A percentile compares a stretch with the other conserved stretches of the same genome.
Evolutionary conservation across 345 rosid genomes (phyloP).

Genomic region (Theobroma cacao): DNA sequence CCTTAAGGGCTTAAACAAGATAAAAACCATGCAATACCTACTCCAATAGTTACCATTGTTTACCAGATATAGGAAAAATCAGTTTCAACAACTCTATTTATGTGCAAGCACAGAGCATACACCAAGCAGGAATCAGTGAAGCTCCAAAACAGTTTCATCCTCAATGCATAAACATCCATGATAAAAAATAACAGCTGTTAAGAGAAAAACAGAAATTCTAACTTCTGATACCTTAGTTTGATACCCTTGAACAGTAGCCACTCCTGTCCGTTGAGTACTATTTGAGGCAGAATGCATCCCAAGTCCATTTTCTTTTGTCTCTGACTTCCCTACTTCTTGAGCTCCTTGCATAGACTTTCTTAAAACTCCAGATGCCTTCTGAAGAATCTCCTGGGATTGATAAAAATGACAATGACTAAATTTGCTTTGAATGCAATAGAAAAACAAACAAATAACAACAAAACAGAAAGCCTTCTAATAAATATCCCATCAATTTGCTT

Average conservation of each 20-base stretch:
- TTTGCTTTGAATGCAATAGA: background rate
- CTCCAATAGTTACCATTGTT: background rate
- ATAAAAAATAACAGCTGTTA: background rate
- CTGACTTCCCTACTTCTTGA: constrained; percentile 40
- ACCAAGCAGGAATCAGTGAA: background rate
- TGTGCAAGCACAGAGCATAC: background rate
- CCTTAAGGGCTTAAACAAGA: background rate
- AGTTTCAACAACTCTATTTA: background rate
- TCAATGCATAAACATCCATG: background rate
- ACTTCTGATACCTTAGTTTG: constrained; percentile 39
- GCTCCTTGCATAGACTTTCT: constrained; percentile 45
- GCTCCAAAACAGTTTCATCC: background rate
- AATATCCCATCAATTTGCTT: background rate
- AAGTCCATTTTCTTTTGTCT: constrained; percentile 32
- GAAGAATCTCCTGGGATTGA: constrained; percentile 51
- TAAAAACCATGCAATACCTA: background rate
- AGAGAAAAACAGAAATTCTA: background rate
- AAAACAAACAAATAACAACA: background rate
- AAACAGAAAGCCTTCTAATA: background rate
- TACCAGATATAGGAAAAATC: background rate
- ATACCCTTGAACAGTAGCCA: constrained; percentile 38
- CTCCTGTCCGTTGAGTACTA: constrained; percentile 27
- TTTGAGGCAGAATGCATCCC: constrained; percentile 32
- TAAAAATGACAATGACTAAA: background rate
- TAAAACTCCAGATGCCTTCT: constrained; percentile 56